phyloP scores from a whole-genome alignment of 179 eudicot species.

The Spergularia azorica region DNA sequence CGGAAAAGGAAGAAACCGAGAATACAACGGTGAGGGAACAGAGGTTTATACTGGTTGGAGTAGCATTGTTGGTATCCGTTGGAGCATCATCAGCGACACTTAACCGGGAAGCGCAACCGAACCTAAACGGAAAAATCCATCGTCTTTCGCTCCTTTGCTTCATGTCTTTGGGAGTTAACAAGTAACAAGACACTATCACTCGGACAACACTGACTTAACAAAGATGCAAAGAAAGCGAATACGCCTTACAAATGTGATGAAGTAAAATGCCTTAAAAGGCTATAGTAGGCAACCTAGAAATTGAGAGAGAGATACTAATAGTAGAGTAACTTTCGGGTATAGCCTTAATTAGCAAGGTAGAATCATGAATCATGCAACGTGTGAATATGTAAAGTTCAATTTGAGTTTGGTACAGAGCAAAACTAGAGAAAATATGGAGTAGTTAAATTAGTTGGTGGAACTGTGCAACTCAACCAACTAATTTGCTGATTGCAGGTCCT shows the following conservation, averaged over 20 bases:
- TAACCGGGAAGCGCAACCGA: constrained; percentile 33
- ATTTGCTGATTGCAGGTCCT: constrained; percentile 36
- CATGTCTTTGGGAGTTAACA: constrained; percentile 25
- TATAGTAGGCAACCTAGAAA: not conserved
- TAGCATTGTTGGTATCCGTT: constrained; percentile 6
- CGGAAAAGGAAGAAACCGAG: not conserved
- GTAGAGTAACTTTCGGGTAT: constrained; percentile 1
- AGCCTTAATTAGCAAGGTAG: constrained; percentile 32
- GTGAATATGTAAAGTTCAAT: constrained; percentile 31
- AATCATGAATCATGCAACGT: constrained; percentile 28
- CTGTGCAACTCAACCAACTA: constrained; percentile 51
- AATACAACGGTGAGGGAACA: too few relatives aligned
- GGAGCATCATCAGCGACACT: constrained; percentile 18
- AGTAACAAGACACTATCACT: not conserved
- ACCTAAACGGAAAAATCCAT: constrained; percentile 33
- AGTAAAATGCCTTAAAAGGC: constrained; percentile 14
- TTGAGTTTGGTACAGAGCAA: constrained; percentile 37
- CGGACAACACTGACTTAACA: not conserved
- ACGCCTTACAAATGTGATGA: constrained; percentile 1
- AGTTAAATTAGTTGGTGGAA: constrained; percentile 48
- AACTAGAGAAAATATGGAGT: constrained; percentile 25
- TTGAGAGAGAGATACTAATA: not conserved
- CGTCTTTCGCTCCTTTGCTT: constrained; percentile 24
- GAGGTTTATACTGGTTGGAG: constrained; percentile 20
- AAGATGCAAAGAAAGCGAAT: constrained; percentile 8